These are phyloP conservation scores for Stemphylium lycopersici DNA, from an alignment of 2,329 filamentous ascomycete species.

Conservation along the genomic window DNA sequence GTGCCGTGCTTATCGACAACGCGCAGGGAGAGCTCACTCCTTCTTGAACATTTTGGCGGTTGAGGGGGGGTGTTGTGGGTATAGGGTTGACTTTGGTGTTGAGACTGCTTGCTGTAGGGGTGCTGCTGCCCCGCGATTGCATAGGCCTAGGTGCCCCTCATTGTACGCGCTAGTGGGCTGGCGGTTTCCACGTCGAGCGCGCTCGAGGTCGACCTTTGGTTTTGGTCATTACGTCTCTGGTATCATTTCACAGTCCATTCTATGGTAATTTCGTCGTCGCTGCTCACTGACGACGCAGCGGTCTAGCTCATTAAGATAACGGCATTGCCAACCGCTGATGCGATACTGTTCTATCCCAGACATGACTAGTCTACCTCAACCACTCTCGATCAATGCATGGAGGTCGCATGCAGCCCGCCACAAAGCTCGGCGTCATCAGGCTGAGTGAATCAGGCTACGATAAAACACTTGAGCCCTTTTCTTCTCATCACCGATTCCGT, in stretches of 20 bases:
- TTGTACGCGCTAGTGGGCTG: slow-evolving; percentile 12
- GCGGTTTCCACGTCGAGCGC: neutral
- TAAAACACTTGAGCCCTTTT: too few species aligned
- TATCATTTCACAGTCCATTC: neutral
- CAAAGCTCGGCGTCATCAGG: too few species aligned
- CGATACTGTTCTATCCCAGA: too few species aligned
- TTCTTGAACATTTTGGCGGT: slow-evolving; percentile 46
- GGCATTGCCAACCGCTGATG: too few species aligned
- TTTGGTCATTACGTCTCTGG: neutral
- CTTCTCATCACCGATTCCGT: too few species aligned
- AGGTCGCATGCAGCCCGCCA: too few species aligned
- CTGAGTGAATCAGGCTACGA: too few species aligned
- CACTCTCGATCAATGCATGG: too few species aligned
- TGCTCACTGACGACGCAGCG: too few species aligned
- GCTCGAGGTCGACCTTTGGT: neutral
- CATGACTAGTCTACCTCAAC: too few species aligned
- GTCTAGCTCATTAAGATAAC: too few species aligned
- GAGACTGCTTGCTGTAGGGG: slow-evolving; percentile 7
- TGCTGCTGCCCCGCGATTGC: slow-evolving; percentile 13
- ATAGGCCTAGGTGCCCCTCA: slow-evolving; percentile 10
- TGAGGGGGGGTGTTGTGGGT: neutral
- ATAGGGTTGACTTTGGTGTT: slow-evolving; percentile 5
- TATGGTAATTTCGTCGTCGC: too few species aligned
- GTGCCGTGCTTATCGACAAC: neutral
- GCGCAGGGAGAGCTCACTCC: slow-evolving; percentile 27